Evolutionary conservation across 805 yeast genomes (phyloP), one percentile per base, ranked within the genome.

Genomic region (Barnettozyma pratensis): DNA sequence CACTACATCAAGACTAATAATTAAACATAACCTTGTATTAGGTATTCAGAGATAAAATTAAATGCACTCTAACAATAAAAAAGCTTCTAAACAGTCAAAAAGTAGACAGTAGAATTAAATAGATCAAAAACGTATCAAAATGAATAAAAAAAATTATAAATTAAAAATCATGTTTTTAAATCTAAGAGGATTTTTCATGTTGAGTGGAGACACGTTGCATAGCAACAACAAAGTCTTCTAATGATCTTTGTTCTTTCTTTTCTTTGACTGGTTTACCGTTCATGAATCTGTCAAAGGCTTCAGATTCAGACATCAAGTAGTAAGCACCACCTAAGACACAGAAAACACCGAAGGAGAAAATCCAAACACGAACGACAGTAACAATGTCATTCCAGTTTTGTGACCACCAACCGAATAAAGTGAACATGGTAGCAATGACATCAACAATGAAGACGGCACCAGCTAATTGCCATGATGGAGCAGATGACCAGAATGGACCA

Each of bases 401-500:
- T 59, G 95, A 85, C 92, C 95, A 89, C 96, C 96, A 90, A 64
- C 97, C 97, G 83, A 88, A 90, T 67, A 89, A 73, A 65, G 89
- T 76, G 83, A 89, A 90, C 81, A 87, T 79, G 55, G 97, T 90
- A 60, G 97, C 96, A 64, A 90, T 74, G 77, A 89, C 73, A 74
- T 89, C 97, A 68, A 89, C 97, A 67, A 74, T 73, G 68, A 87
- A 78, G 63, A 89, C 96, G 64, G 97, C 97, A 77, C 96, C 96
- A 63, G 94, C 62, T 75, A 89, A 82, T 79, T 89, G 96, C 97
- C 97, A 90, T 44, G 97, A 90, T 77, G 97, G 97, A 52, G 78
- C 65, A 42, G 96, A 88, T 52, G 96, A 86, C 97, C 97, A 90
- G 94, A 90, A 90, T 68, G 97, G 96, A 79, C 97, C 97, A 71